These are phyloP conservation scores for Aspergillus felis DNA, from an alignment of 2,329 filamentous ascomycete genomes.

Conservation along the genomic window DNA sequence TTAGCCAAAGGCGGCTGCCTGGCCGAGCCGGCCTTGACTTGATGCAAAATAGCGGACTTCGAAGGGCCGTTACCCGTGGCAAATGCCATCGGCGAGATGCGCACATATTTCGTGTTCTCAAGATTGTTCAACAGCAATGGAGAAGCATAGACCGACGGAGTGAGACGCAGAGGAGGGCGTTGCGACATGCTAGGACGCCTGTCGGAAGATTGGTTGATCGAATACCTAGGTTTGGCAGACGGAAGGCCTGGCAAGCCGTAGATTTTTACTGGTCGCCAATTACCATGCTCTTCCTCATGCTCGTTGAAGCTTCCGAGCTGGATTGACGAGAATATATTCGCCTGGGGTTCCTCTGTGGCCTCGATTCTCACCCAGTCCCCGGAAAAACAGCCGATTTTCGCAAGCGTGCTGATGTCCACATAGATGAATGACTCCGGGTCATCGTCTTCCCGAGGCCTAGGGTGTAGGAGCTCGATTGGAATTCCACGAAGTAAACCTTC, in stretches of 20 bases:
- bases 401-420: conserved; percentile 79
- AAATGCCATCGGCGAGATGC: conserved; percentile 60
- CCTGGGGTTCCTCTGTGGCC: conserved; percentile 63
- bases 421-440: conserved; percentile 84
- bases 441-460: conserved; percentile 77
- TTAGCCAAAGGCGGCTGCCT: conserved; percentile 58
- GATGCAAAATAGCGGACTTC: conserved; percentile 56
- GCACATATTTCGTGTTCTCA: conserved; percentile 71
- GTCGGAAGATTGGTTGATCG: conserved; percentile 47
- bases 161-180: conserved; percentile 39
- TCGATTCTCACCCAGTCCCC: conserved; percentile 94
- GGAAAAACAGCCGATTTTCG: conserved; percentile 92
- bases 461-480: conserved; percentile 74
- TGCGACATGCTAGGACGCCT: conserved; percentile 55
- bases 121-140: conserved; percentile 85
- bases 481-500: conserved; percentile 71
- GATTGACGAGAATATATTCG: conserved; percentile 59
- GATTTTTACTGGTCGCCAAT: conserved; percentile 82
- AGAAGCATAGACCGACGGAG: conserved; percentile 71
- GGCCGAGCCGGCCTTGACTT: conserved; percentile 40
- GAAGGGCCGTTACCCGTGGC: conserved; percentile 40
- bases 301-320: conserved; percentile 51
- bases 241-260: conserved; percentile 74
- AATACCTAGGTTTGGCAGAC: conserved; percentile 53
- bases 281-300: conserved; percentile 55